A percentile compares a stretch with the other conserved stretches of the same genome.
These are phyloP conservation scores for Coemansia sp. DNA, from an alignment of 192 early-diverging fungal species.

Conservation along the genomic window DNA sequence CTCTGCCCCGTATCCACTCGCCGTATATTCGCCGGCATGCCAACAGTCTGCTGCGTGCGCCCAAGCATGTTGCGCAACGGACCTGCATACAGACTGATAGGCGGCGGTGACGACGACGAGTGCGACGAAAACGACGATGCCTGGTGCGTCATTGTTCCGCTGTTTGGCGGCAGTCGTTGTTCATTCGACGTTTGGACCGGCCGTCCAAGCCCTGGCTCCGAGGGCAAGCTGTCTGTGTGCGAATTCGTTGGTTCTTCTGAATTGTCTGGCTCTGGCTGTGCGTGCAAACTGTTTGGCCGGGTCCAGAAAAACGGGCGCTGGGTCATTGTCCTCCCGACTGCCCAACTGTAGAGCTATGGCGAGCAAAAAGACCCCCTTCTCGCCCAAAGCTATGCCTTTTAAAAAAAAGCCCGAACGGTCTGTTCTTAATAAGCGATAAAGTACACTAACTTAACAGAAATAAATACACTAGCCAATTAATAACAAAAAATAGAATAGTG, in stretches of 20 bases:
- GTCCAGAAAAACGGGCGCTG: slow-evolving; percentile 38
- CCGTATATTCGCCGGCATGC: slow-evolving; percentile 42
- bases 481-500: not conserved
- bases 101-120: slow-evolving; percentile 50
- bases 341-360: too few relatives aligned
- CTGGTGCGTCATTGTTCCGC: slow-evolving; percentile 4
- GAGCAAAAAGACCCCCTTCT: too few relatives aligned
- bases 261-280: not conserved
- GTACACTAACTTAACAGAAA: not conserved
- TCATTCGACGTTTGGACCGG: not conserved
- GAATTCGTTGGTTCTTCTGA: not conserved
- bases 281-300: slow-evolving; percentile 21
- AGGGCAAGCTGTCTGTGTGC: too few relatives aligned
- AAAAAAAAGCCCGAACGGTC: too few relatives aligned
- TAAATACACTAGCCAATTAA: not conserved
- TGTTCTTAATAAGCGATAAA: too few relatives aligned
- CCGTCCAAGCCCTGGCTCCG: not conserved
- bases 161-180: not conserved
- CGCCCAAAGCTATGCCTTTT: too few relatives aligned
- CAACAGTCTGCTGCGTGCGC: not conserved
- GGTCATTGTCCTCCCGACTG: slow-evolving; percentile 14
- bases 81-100: slow-evolving; percentile 38
- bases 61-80: slow-evolving; percentile 28
- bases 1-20: slow-evolving; percentile 11
- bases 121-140: slow-evolving; percentile 38